phyloP scores from a whole-genome alignment of 768 basidiomycete species.

The Guyanaporus albipodus region DNA sequence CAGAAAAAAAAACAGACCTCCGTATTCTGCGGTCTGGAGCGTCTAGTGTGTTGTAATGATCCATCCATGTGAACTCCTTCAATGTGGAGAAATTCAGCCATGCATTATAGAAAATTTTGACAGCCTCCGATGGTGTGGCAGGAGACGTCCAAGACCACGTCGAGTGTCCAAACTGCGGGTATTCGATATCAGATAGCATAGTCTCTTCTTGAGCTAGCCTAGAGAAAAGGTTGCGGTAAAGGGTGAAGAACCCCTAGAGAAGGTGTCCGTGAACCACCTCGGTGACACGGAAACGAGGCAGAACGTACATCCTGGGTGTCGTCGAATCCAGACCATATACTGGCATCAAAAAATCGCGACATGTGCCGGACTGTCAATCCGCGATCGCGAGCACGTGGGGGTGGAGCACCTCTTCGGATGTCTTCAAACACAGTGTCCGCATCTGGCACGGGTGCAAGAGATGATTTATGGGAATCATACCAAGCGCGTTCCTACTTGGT shows the following conservation, averaged over 20 bases:
- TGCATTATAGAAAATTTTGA: conserved; percentile 72
- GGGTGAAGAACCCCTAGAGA: conserved; percentile 77
- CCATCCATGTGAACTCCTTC: conserved; percentile 88
- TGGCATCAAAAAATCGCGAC: conserved; percentile 76
- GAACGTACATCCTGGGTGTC: conserved; percentile 55
- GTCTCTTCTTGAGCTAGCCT: conserved; percentile 80
- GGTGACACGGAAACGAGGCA: neutral
- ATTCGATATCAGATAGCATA: conserved; percentile 42
- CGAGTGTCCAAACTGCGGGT: conserved; percentile 81
- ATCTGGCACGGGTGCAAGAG: conserved; percentile 76
- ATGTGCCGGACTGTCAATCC: conserved; percentile 81
- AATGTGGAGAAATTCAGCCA: conserved; percentile 86
- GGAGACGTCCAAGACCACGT: conserved; percentile 65
- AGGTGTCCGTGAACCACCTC: neutral
- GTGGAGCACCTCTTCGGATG: conserved; percentile 64
- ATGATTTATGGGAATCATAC: conserved; percentile 92
- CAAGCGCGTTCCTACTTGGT: conserved; percentile 89
- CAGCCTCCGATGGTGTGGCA: conserved; percentile 46
- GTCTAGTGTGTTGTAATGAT: conserved; percentile 77
- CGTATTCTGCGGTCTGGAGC: conserved; percentile 84
- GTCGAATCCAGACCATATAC: conserved; percentile 61
- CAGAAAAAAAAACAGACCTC: conserved; percentile 44
- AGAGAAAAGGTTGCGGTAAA: conserved; percentile 84
- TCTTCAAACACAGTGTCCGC: conserved; percentile 83
- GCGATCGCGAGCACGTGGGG: conserved; percentile 54